A percentile compares a stretch with the other conserved stretches of the same genome.
Evolutionary conservation across 1,284 basidiomycete genomes (phyloP).

Genomic region (Ceratobasidium sp.): DNA sequence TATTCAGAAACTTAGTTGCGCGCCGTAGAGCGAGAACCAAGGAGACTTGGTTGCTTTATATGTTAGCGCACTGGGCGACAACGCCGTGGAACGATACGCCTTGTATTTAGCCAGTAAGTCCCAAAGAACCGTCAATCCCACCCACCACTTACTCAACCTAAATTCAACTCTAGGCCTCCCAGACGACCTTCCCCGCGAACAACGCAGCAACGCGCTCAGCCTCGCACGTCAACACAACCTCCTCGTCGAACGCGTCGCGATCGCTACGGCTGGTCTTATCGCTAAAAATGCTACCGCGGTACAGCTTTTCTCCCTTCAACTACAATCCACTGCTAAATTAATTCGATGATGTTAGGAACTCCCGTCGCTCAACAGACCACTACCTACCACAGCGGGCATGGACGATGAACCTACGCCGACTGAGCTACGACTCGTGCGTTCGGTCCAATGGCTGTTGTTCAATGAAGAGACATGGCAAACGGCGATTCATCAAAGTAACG

Average conservation of each 20-base stretch:
- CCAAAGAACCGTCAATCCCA: no score
- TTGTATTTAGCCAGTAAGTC: slow-evolving; percentile 83
- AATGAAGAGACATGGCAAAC: slow-evolving; percentile 78
- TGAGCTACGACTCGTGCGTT: slow-evolving; percentile 82
- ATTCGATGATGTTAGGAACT: slow-evolving; percentile 54
- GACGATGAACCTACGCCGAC: slow-evolving; percentile 56
- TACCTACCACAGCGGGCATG: slow-evolving; percentile 65
- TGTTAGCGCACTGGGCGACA: slow-evolving; percentile 90
- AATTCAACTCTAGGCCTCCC: slow-evolving; percentile 9
- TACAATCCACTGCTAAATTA: neutral
- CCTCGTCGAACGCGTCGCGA: slow-evolving; percentile 84
- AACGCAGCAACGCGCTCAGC: slow-evolving; percentile 78
- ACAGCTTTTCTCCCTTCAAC: slow-evolving; percentile 41
- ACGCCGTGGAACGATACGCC: slow-evolving; percentile 93
- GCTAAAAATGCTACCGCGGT: slow-evolving; percentile 71
- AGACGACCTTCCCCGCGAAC: slow-evolving; percentile 55
- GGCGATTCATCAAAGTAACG: slow-evolving; percentile 86
- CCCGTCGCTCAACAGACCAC: slow-evolving; percentile 67
- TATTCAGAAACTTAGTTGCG: neutral
- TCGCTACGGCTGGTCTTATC: slow-evolving; percentile 79
- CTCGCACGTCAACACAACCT: slow-evolving; percentile 87
- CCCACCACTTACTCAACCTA: neutral
- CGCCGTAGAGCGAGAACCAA: slow-evolving; percentile 76
- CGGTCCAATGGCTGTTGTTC: slow-evolving; percentile 95
- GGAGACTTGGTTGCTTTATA: slow-evolving; percentile 93